Percentiles rank a stretch among this genome's conserved stretches.
Evolutionary conservation across 805 yeast genomes (phyloP).

Genomic region (Hanseniaspora meyeri): DNA sequence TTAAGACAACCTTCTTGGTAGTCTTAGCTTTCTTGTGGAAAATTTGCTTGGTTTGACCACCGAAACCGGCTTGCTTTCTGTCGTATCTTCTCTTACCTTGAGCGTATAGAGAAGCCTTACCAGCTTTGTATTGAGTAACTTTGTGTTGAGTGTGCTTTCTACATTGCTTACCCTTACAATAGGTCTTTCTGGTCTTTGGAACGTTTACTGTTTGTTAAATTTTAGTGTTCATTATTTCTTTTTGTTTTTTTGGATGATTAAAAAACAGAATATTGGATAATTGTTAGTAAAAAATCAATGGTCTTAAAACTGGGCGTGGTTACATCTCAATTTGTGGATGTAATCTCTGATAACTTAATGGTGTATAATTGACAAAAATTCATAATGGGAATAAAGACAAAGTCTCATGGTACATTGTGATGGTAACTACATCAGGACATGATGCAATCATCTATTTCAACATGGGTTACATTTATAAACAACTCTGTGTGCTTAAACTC

Average conservation of each 20-base stretch:
- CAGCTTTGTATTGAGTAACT: slow-evolving; percentile 99
- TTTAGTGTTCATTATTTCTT: not conserved
- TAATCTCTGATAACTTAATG: not conserved
- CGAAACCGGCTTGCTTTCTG: slow-evolving; percentile 99
- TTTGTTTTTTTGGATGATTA: not conserved
- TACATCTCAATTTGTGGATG: not conserved
- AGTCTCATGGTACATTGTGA: too few species aligned
- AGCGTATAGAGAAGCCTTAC: slow-evolving; percentile 97
- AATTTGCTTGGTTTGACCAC: slow-evolving; percentile 99
- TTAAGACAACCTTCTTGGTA: slow-evolving; percentile 98
- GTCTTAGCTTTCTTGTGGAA: slow-evolving; percentile 99
- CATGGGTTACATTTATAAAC: too few species aligned
- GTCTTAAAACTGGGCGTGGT: not conserved
- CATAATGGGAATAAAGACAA: too few species aligned
- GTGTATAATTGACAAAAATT: not conserved
- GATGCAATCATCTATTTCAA: too few species aligned
- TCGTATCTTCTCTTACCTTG: slow-evolving; percentile 99
- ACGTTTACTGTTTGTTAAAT: slow-evolving; percentile 69
- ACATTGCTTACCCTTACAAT: slow-evolving; percentile 99
- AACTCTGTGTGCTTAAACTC: too few species aligned
- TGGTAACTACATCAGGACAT: too few species aligned
- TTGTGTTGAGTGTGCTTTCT: slow-evolving; percentile 99
- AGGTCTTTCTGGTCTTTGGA: slow-evolving; percentile 99
- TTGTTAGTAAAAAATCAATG: not conserved
- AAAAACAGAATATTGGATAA: not conserved